phyloP scores from a whole-genome alignment of 768 basidiomycete species.

The Mycena haematopus region DNA sequence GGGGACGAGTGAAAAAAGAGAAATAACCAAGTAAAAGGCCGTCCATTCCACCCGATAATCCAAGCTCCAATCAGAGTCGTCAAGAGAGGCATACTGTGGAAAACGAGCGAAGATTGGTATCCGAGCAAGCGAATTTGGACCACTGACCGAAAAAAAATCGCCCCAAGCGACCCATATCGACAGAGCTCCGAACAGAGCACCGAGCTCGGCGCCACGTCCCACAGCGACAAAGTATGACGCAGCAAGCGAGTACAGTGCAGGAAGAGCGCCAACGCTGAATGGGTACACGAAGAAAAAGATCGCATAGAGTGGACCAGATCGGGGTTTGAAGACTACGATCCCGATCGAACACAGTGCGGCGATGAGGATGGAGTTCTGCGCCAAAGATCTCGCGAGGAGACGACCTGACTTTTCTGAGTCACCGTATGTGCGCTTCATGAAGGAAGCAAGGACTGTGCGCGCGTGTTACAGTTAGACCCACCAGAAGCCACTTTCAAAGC shows the following conservation, averaged over 20 bases:
- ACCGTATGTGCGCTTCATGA: slow-evolving; percentile 1
- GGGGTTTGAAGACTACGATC: slow-evolving; percentile 3
- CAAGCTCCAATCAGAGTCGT: neutral
- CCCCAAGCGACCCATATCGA: slow-evolving; percentile 15
- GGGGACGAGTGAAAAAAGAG: slow-evolving; percentile 13
- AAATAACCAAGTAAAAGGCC: slow-evolving; percentile 5
- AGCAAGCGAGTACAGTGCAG: slow-evolving; percentile 19
- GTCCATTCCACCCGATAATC: neutral
- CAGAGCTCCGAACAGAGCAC: slow-evolving; percentile 13
- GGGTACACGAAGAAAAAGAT: slow-evolving; percentile 16
- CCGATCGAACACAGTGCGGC: slow-evolving; percentile 1
- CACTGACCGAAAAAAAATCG: slow-evolving; percentile 11
- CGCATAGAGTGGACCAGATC: neutral
- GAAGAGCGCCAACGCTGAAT: slow-evolving; percentile 12
- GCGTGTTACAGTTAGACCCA: too few relatives aligned
- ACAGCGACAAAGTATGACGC: slow-evolving; percentile 13
- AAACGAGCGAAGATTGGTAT: neutral
- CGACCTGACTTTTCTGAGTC: slow-evolving; percentile 2
- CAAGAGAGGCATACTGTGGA: neutral
- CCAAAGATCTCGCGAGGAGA: neutral
- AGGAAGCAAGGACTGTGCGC: slow-evolving; percentile 1
- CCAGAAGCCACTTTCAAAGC: neutral
- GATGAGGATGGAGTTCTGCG: slow-evolving; percentile 17
- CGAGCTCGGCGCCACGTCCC: slow-evolving; percentile 3
- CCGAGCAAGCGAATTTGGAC: neutral